Evolutionary conservation across 192 early-diverging fungal species (phyloP).

Genomic region (Coemansia sp.): DNA sequence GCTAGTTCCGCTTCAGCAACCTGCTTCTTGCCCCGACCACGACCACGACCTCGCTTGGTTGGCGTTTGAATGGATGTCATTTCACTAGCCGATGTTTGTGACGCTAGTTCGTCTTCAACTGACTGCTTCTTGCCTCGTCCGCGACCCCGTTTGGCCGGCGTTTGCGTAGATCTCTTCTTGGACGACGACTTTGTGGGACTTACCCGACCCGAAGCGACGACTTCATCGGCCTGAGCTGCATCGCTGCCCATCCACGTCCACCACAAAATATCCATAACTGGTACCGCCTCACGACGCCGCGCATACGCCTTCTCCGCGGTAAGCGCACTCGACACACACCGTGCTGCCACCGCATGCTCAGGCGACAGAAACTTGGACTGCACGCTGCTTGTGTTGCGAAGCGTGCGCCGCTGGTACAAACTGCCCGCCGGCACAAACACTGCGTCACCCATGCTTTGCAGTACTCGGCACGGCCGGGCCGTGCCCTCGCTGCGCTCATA

Average conservation of each 20-base stretch:
- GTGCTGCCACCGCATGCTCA: constrained; percentile 38
- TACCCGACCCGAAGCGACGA: not conserved
- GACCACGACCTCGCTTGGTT: too few relatives aligned
- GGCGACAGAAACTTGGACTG: constrained; percentile 65
- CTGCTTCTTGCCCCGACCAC: too few relatives aligned
- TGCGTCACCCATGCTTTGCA: constrained; percentile 66
- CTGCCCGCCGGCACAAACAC: constrained; percentile 77
- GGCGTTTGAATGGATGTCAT: not conserved
- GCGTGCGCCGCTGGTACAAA: constrained; percentile 64
- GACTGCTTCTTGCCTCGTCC: not conserved
- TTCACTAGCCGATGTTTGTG: not conserved
- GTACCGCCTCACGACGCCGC: constrained; percentile 27
- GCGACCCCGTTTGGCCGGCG: not conserved
- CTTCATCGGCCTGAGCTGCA: constrained; percentile 3
- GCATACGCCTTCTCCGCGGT: not conserved
- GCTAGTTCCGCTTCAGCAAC: too few relatives aligned
- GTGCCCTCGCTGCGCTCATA: constrained; percentile 27
- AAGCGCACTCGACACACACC: constrained; percentile 16
- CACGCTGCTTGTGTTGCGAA: constrained; percentile 59
- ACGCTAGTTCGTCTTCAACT: not conserved
- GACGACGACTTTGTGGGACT: not conserved
- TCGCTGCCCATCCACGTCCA: constrained; percentile 39
- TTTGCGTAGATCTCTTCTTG: constrained; percentile 10
- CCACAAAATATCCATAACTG: constrained; percentile 48
- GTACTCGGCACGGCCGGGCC: constrained; percentile 53